Percentiles rank a stretch among this genome's conserved stretches.
Conservation (phyloP, 2,329 filamentous ascomycete species). For the Aspergillus ibericus region DNA sequence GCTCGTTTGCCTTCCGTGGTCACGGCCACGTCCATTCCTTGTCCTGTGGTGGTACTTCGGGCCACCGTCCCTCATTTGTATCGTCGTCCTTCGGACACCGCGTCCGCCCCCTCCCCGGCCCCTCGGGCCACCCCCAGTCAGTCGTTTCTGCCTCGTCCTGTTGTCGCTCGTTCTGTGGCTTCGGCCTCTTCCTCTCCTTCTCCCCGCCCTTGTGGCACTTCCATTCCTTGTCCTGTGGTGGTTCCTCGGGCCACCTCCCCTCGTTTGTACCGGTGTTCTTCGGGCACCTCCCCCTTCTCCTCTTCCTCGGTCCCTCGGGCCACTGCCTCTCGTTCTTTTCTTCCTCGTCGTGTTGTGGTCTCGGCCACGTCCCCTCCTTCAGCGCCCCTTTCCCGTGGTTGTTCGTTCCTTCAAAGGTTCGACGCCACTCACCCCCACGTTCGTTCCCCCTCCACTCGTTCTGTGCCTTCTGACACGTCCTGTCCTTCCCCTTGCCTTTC, state of each 20-base stretch:
- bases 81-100: too few species aligned
- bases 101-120: background rate
- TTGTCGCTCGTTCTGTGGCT: background rate
- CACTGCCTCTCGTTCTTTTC: background rate
- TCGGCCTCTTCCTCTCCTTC: background rate
- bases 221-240: background rate
- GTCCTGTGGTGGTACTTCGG: background rate
- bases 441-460: background rate
- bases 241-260: background rate
- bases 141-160: background rate
- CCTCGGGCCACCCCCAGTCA: background rate
- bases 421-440: background rate
- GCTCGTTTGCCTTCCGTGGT: background rate
- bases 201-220: too few species aligned
- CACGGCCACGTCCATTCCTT: background rate
- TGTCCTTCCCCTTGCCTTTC: background rate
- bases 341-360: background rate
- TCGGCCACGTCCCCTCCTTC: too few species aligned
- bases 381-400: too few species aligned
- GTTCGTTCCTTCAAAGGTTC: too few species aligned
- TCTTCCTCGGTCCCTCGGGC: background rate
- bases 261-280: background rate
- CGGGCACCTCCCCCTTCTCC: background rate
- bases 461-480: background rate
- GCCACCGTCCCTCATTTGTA: background rate